A percentile compares a stretch with the other conserved stretches of the same genome.
phyloP scores from a whole-genome alignment of 169 alveolate species.

The Plasmodium inui region DNA sequence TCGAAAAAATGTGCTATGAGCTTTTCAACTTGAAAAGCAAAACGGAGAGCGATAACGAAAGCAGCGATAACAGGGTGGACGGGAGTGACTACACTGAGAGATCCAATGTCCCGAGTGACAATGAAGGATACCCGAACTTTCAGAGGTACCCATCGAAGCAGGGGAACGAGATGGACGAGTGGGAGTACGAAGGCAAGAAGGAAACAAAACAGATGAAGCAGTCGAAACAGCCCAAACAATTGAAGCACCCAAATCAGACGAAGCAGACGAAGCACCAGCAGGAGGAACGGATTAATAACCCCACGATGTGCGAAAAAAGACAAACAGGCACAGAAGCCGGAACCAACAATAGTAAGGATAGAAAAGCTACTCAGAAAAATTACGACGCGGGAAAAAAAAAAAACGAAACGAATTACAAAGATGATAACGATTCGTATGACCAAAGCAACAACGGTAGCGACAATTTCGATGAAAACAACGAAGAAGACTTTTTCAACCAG shows the following conservation, averaged over 20 bases:
- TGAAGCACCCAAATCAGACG: not conserved
- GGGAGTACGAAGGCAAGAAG: not conserved
- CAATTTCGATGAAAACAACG: not conserved
- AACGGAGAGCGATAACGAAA: constrained; percentile 36
- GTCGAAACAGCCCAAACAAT: not conserved
- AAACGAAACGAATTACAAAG: constrained; percentile 6
- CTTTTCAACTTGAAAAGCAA: constrained; percentile 41
- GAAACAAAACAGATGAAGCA: not conserved
- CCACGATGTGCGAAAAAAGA: not conserved
- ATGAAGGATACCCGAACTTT: constrained; percentile 4
- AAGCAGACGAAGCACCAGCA: not conserved
- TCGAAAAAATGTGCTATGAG: constrained; percentile 62
- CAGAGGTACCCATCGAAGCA: not conserved
- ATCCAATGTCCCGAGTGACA: not conserved
- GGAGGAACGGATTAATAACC: not conserved
- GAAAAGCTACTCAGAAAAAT: not conserved
- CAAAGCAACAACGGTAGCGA: not conserved
- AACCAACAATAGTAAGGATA: constrained; percentile 4
- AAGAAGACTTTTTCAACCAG: not conserved
- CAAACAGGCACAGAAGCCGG: not conserved
- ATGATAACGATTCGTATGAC: constrained; percentile 26
- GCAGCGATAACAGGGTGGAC: constrained; percentile 15
- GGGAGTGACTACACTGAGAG: constrained; percentile 26
- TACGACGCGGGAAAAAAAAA: constrained; percentile 3
- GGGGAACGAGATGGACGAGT: not conserved